Percentiles rank a stretch among this genome's conserved stretches.
phyloP scores from a whole-genome alignment of 2,329 filamentous ascomycete genomes.

The Sclerotinia trifoliorum region DNA sequence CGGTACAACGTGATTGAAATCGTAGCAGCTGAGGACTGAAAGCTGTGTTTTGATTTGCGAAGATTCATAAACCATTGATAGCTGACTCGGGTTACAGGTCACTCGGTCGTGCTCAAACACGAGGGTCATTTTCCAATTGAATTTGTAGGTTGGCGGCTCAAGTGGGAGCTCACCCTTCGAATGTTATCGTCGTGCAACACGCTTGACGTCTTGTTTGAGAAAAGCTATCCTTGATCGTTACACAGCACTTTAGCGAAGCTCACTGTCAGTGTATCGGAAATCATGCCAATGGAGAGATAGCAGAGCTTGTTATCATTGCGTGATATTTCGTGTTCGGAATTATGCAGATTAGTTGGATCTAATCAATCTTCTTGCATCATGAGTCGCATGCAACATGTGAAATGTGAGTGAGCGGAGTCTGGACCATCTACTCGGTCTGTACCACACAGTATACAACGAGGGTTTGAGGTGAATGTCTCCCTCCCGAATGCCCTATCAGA shows the following conservation, averaged over 20 bases:
- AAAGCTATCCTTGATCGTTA: background rate
- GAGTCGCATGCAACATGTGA: background rate
- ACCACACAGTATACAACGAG: background rate
- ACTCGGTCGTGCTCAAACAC: slow-evolving; percentile 6
- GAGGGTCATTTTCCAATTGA: slow-evolving; percentile 10
- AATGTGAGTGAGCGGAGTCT: background rate
- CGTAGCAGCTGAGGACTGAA: slow-evolving; percentile 1
- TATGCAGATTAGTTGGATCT: slow-evolving; percentile 4
- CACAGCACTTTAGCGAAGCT: background rate
- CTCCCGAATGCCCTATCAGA: background rate
- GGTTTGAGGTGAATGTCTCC: background rate
- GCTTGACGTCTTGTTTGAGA: background rate
- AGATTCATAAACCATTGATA: slow-evolving; percentile 3
- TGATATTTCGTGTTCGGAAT: slow-evolving; percentile 7
- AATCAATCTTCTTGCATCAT: slow-evolving; percentile 3
- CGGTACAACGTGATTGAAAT: slow-evolving; percentile 4
- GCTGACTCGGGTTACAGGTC: slow-evolving; percentile 10
- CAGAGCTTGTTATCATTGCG: background rate
- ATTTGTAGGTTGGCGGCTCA: slow-evolving; percentile 4
- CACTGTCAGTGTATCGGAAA: background rate
- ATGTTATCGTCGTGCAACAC: slow-evolving; percentile 3
- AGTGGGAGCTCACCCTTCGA: background rate
- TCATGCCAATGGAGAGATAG: background rate
- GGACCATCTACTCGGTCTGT: background rate
- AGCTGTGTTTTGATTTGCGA: slow-evolving; percentile 2